These are phyloP conservation scores for Adiantum capillusveneris DNA, from an alignment of 75 land plant genomes.

Conservation along the genomic window DNA sequence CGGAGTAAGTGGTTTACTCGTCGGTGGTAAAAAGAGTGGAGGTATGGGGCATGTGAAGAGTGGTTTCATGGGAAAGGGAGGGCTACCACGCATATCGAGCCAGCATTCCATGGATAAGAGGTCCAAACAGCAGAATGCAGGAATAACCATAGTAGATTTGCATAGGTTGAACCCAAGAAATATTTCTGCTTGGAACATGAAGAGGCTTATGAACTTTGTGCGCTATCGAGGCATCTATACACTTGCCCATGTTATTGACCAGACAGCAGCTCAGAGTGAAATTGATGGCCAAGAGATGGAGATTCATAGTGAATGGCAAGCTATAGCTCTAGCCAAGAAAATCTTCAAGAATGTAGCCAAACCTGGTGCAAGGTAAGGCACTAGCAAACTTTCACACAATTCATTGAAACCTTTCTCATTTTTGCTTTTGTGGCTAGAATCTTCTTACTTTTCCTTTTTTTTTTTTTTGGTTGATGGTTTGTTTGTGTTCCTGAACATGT, in stretches of 20 bases:
- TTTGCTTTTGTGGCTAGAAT: not conserved
- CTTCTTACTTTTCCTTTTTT: not conserved
- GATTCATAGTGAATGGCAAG: slow-evolving; percentile 37
- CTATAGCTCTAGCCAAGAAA: slow-evolving; percentile 17
- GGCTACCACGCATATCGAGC: not conserved
- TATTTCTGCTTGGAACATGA: slow-evolving; percentile 29
- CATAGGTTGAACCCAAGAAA: slow-evolving; percentile 44
- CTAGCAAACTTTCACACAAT: not conserved
- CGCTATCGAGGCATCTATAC: slow-evolving; percentile 22
- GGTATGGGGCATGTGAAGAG: slow-evolving; percentile 17
- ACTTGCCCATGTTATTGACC: slow-evolving; percentile 18
- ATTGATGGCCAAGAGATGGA: slow-evolving; percentile 31
- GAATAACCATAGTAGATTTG: slow-evolving; percentile 60
- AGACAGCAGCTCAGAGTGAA: not conserved
- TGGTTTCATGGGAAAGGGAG: not conserved
- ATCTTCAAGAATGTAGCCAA: slow-evolving; percentile 38
- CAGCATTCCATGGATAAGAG: no score
- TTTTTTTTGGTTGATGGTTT: not conserved
- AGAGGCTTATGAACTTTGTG: slow-evolving; percentile 15
- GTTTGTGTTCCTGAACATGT: not conserved
- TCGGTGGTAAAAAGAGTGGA: slow-evolving; percentile 8
- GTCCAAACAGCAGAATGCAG: not conserved
- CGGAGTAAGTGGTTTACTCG: slow-evolving; percentile 5
- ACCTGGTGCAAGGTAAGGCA: not conserved
- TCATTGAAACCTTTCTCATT: not conserved